Evolutionary conservation across 2,329 filamentous ascomycete genomes (phyloP).

Genomic region (Kalaharituber pfeilii): DNA sequence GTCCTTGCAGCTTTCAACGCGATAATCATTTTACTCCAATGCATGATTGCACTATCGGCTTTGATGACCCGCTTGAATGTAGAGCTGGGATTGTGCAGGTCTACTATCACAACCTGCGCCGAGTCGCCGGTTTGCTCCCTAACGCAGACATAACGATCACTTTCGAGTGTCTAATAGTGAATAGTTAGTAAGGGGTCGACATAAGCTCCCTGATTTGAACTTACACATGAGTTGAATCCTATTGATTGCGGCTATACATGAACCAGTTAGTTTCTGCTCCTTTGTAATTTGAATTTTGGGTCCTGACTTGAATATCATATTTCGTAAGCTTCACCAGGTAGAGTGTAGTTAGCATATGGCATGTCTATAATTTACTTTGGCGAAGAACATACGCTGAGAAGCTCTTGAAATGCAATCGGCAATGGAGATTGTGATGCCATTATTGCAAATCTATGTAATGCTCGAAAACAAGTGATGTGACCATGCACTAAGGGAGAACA

Average conservation of each 20-base stretch:
- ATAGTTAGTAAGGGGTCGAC: not conserved
- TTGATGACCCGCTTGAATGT: constrained; percentile 90
- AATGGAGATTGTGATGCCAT: constrained; percentile 15
- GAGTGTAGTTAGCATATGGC: not conserved
- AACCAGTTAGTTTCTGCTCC: constrained; percentile 21
- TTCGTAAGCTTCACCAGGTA: constrained; percentile 12
- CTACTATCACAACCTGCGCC: constrained; percentile 82
- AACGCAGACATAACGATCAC: constrained; percentile 88
- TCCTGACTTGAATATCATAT: constrained; percentile 20
- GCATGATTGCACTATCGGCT: constrained; percentile 99
- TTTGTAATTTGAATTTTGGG: constrained; percentile 5
- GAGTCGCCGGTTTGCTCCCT: constrained; percentile 63
- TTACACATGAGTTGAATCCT: constrained; percentile 75
- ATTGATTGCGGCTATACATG: constrained; percentile 47
- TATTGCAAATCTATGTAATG: not conserved
- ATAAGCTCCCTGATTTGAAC: constrained; percentile 28
- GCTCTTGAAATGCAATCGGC: constrained; percentile 19
- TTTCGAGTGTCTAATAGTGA: constrained; percentile 72
- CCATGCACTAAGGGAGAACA: not conserved
- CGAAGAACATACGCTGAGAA: constrained; percentile 14
- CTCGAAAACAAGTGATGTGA: not conserved
- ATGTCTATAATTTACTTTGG: not conserved
- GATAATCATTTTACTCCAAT: constrained; percentile 91
- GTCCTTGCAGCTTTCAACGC: constrained; percentile 91
- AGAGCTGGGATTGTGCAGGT: constrained; percentile 95